Evolutionary conservation across 257 asterid genomes (phyloP).

Genomic region (Prunella vulgaris): DNA sequence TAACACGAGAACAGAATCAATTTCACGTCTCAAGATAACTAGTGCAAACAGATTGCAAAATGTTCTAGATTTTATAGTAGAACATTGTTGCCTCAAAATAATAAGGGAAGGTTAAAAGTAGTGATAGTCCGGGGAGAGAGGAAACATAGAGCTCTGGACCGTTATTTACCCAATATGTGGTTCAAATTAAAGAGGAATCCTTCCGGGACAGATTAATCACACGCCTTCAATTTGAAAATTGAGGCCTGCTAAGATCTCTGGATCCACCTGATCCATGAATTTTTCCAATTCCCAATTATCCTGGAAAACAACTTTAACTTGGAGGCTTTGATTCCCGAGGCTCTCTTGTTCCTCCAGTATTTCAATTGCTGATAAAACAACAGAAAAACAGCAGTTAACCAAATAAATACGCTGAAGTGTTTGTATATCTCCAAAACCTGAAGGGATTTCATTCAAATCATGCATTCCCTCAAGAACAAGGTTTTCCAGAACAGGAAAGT

Average conservation of each 20-base stretch:
- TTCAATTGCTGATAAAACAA: not conserved
- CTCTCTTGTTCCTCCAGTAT: constrained; percentile 16
- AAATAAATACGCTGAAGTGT: not conserved
- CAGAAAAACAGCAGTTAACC: not conserved
- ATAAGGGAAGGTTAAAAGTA: not conserved
- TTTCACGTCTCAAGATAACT: not conserved
- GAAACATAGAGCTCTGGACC: not conserved
- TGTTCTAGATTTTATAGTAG: not conserved
- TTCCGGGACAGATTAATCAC: not conserved
- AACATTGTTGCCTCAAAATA: not conserved
- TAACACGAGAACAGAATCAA: not conserved
- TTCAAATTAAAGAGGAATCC: not conserved
- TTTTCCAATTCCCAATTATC: not conserved
- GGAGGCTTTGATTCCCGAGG: constrained; percentile 9
- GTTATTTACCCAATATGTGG: not conserved
- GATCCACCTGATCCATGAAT: not conserved
- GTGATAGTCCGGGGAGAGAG: not conserved
- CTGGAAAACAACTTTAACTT: not conserved
- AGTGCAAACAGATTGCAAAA: not conserved
- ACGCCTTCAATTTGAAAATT: not conserved
- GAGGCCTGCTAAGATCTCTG: not conserved
- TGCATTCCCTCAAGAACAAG: not conserved
- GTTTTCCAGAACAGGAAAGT: not conserved
- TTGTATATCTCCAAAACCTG: not conserved
- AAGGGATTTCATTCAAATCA: not conserved